Base-by-base conservation (phyloP, 192 early-diverging fungal species). In the Linnemannia elongata region DNA sequence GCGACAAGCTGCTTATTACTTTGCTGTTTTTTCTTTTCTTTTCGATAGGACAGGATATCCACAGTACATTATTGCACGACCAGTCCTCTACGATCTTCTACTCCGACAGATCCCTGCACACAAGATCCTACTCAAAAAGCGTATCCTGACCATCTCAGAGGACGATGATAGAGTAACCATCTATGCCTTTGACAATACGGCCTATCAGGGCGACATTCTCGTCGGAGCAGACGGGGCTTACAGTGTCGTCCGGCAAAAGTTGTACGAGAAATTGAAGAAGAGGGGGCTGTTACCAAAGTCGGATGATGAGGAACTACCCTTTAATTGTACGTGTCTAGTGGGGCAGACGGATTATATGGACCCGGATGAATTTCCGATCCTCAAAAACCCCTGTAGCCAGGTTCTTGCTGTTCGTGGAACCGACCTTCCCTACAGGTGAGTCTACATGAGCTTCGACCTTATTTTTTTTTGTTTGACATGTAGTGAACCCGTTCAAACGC, bases 171-270 rank as follows among this genome's bases (percentile, higher is more conserved):
- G 72, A 30, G 76, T 89, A 30, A 54, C 44, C 36, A 77, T 83
- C 55, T 49, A 17, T 15, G 80, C 71, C 69, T 41, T 54, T 6
- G 88, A 89, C 35, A 47, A 68, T 4, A 60, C 78, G 1, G 24
- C 24, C 4, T 20, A 60, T 9, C 47, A 68, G 45, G 88, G 88
- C 13, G 76, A 76, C 35, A 33, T 88, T 15, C 47, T 89, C 15
- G 85, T 89, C 0, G 88, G 85, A 33, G 79, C 80, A 0, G 89
- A 89, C 73, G 86, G 86, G n/a, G 77, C 78, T 0, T 78, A 79
- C 24, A 82, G 80, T 52, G 60, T 36, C 6, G 76, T 88, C 3
- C 80, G 86, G 33, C 68, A 82, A 30, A 17, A 36, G 0, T 12
- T 82, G 10, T 77, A 72, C 39, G 27, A 77, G 41, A 24, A 77